Conservation (phyloP, 1,139 yeast genomes). For the Sugiyamaella castrensis region DNA sequence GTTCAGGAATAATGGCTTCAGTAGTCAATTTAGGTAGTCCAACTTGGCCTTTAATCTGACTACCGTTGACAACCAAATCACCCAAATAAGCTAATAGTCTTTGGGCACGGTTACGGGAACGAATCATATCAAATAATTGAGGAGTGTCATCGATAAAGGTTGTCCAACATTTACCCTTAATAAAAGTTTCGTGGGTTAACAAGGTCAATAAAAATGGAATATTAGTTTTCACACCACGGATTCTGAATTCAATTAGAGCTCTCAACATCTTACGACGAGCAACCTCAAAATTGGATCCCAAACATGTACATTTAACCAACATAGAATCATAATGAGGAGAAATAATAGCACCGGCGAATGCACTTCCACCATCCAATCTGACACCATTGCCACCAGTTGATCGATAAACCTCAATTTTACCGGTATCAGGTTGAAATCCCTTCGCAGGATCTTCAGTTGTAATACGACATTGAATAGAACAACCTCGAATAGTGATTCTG, state of each 20-base stretch:
- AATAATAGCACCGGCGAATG: slow-evolving; percentile 97
- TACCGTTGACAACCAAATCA: slow-evolving; percentile 91
- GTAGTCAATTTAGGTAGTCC: slow-evolving; percentile 81
- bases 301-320: slow-evolving; percentile 96
- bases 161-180: slow-evolving; percentile 91
- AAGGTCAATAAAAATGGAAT: slow-evolving; percentile 94
- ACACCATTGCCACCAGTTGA: slow-evolving; percentile 99
- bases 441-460: slow-evolving; percentile 98
- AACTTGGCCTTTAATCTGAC: slow-evolving; percentile 90
- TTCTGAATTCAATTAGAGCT: slow-evolving; percentile 94
- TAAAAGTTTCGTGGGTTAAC: slow-evolving; percentile 87
- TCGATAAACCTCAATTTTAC: slow-evolving; percentile 96
- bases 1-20: slow-evolving; percentile 70
- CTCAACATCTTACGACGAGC: slow-evolving; percentile 97
- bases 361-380: slow-evolving; percentile 98
- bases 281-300: slow-evolving; percentile 95
- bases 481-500: slow-evolving; percentile 92
- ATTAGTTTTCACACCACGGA: slow-evolving; percentile 97
- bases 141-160: slow-evolving; percentile 99
- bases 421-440: slow-evolving; percentile 98
- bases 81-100: slow-evolving; percentile 85
- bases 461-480: slow-evolving; percentile 98
- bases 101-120: slow-evolving; percentile 95
- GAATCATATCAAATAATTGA: slow-evolving; percentile 87
- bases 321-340: slow-evolving; percentile 98